phyloP scores from a whole-genome alignment of 2,329 filamentous ascomycete species.

The Aspergillus bombycis region DNA sequence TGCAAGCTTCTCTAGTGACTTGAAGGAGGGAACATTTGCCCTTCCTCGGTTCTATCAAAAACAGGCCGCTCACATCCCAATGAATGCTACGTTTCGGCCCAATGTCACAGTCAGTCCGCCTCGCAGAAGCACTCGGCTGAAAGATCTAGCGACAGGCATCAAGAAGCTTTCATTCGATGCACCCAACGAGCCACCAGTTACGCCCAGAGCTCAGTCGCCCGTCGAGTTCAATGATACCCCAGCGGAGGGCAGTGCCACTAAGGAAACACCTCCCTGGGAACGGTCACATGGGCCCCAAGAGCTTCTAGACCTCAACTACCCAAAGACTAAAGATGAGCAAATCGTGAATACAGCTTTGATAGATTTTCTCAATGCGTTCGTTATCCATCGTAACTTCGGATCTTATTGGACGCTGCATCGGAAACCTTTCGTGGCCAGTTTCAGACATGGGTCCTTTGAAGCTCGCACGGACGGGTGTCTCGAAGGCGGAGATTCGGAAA shows the following conservation, averaged over 20 bases:
- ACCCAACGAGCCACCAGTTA: neutral
- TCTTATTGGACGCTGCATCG: neutral
- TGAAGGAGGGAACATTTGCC: neutral
- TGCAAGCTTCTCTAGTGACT: neutral
- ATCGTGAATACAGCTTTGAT: neutral
- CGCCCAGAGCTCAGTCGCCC: neutral
- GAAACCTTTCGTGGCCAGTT: neutral
- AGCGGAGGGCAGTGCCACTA: neutral
- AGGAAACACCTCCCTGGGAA: neutral
- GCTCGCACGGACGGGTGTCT: neutral
- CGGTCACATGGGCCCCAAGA: neutral
- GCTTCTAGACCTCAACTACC: neutral
- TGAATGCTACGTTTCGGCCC: neutral
- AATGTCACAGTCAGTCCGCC: neutral
- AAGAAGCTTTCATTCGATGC: neutral
- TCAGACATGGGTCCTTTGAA: neutral
- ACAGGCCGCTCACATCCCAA: neutral
- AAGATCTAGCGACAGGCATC: neutral
- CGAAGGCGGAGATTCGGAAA: neutral
- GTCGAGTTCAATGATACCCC: neutral
- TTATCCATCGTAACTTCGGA: neutral
- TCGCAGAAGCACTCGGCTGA: neutral
- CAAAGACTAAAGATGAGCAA: neutral
- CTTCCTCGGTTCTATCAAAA: neutral
- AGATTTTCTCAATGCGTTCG: neutral